These are phyloP conservation scores for Tricholoma sp. DNA, from an alignment of 768 basidiomycete genomes.

Conservation along the genomic window DNA sequence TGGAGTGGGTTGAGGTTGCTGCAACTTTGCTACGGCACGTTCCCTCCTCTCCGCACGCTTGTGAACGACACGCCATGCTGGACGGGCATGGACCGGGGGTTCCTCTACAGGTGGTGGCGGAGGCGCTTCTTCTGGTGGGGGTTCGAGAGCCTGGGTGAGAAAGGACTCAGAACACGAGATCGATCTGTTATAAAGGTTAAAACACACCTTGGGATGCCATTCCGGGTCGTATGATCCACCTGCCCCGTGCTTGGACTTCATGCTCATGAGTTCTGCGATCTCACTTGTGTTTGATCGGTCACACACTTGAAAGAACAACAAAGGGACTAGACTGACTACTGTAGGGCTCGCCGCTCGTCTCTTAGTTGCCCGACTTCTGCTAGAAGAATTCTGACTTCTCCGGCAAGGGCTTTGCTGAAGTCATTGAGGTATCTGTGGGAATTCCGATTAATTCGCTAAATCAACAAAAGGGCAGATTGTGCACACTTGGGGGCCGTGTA, in stretches of 20 bases:
- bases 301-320: neutral
- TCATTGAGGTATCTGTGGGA: conserved; percentile 64
- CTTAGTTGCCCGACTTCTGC: conserved; percentile 77
- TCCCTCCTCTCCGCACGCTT: conserved; percentile 56
- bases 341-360: conserved; percentile 67
- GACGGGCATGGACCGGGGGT: conserved; percentile 46
- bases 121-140: conserved; percentile 23
- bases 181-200: conserved; percentile 4
- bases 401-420: conserved; percentile 77
- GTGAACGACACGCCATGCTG: conserved; percentile 71
- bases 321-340: conserved; percentile 52
- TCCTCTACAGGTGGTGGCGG: conserved; percentile 44
- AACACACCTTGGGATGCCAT: conserved; percentile 59
- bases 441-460: neutral
- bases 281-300: conserved; percentile 43
- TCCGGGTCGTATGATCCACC: conserved; percentile 75
- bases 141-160: conserved; percentile 24
- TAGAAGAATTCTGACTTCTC: conserved; percentile 73
- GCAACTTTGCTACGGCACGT: conserved; percentile 37
- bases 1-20: conserved; percentile 33
- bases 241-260: conserved; percentile 77
- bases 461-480: neutral
- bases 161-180: neutral
- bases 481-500: conserved; percentile 15
- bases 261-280: conserved; percentile 77